These are phyloP conservation scores for Chamaenerion angustifolium DNA, from an alignment of 345 rosid species.

Conservation along the genomic window DNA sequence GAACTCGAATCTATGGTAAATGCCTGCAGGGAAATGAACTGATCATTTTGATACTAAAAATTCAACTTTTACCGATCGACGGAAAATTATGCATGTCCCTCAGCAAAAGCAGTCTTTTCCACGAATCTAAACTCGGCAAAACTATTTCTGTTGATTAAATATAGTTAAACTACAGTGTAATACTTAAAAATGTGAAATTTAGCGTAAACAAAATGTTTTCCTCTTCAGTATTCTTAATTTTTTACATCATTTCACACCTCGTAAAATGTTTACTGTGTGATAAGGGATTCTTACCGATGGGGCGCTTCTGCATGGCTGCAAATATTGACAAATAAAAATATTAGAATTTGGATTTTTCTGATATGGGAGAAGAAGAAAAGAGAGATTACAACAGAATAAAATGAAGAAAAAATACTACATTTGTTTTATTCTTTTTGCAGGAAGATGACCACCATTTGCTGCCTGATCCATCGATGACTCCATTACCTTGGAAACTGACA, in stretches of 20 bases:
- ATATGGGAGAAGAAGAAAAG: neutral
- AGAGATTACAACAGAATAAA: constrained; percentile 1
- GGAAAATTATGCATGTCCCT: too few relatives aligned
- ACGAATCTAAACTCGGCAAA: too few relatives aligned
- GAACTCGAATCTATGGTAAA: constrained; percentile 90
- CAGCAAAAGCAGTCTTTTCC: too few relatives aligned
- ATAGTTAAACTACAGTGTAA: too few relatives aligned
- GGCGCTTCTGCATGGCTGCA: constrained; percentile 87
- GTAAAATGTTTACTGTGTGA: too few relatives aligned
- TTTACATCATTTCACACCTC: too few relatives aligned
- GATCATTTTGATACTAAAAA: too few relatives aligned
- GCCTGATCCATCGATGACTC: constrained; percentile 93
- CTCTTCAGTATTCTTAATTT: too few relatives aligned
- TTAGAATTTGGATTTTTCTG: neutral
- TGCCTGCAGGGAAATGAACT: constrained; percentile 36
- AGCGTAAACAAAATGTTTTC: too few relatives aligned
- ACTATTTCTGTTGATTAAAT: too few relatives aligned
- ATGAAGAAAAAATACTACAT: constrained; percentile 23
- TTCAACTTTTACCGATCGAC: too few relatives aligned
- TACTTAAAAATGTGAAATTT: too few relatives aligned
- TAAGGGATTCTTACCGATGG: constrained; percentile 50
- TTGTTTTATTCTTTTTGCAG: constrained; percentile 85
- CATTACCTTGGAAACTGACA: constrained; percentile 67
- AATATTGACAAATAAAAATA: constrained; percentile 16
- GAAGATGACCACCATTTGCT: constrained; percentile 98